A percentile compares a stretch with the other conserved stretches of the same genome.
Conservation (phyloP, 2,329 filamentous ascomycete species). For the Colletotrichum acutatum region DNA sequence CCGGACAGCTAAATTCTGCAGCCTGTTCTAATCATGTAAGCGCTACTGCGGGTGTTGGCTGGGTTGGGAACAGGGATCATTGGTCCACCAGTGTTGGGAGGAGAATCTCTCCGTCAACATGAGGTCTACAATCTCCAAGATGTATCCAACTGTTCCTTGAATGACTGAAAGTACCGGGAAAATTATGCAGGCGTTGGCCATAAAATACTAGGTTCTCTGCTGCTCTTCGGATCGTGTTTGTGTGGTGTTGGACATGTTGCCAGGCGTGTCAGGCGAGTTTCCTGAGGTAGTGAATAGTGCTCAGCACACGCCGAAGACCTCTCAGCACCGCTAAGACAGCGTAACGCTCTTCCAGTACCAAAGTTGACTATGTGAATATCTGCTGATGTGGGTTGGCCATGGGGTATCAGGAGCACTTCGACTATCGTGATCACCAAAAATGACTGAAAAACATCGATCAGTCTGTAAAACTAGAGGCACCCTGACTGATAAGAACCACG, state of each 20-base stretch:
- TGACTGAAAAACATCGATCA: not conserved
- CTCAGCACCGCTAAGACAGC: too few species aligned
- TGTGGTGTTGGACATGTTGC: too few species aligned
- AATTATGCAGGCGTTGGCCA: not conserved
- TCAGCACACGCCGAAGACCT: too few species aligned
- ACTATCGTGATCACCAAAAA: not conserved
- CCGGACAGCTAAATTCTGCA: not conserved
- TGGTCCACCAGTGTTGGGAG: not conserved
- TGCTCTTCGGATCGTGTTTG: not conserved
- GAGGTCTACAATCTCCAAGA: not conserved
- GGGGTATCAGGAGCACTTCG: too few species aligned
- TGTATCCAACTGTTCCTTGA: not conserved
- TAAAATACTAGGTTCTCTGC: not conserved
- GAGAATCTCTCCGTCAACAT: not conserved
- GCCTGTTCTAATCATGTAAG: not conserved
- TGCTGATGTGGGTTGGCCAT: too few species aligned
- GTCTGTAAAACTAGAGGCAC: not conserved
- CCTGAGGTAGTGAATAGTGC: too few species aligned
- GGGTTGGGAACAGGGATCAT: not conserved
- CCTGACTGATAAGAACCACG: not conserved
- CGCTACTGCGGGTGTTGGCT: not conserved
- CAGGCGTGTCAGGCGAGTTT: too few species aligned
- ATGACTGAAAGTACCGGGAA: not conserved
- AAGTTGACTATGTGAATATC: too few species aligned
- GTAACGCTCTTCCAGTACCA: too few species aligned